Conservation (phyloP, 129 eudicot species). For the Oenanthe sinensis region DNA sequence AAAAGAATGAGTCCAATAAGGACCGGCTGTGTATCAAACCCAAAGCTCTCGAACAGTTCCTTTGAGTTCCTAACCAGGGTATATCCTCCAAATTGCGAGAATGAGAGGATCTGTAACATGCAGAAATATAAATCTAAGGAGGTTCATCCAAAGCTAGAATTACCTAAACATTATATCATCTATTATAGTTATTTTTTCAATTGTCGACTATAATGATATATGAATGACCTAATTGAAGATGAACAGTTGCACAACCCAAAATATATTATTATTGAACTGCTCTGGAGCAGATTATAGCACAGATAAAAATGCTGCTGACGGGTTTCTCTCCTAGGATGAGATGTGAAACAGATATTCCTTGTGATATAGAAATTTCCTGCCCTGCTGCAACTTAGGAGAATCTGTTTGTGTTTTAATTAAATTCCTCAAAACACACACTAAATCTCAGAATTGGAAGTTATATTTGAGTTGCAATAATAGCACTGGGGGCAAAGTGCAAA, state of each 20-base stretch:
- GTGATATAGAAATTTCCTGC: neutral
- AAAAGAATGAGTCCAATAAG: slow-evolving; percentile 92
- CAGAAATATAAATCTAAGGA: neutral
- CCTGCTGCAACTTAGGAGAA: neutral
- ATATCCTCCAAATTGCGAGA: slow-evolving; percentile 91
- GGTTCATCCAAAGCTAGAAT: neutral
- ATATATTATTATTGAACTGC: neutral
- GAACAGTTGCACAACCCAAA: neutral
- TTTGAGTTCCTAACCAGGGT: slow-evolving; percentile 92
- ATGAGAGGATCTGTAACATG: slow-evolving; percentile 68
- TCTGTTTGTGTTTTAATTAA: neutral
- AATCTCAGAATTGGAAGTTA: neutral
- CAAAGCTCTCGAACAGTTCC: slow-evolving; percentile 88
- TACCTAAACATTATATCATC: neutral
- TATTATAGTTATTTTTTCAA: neutral
- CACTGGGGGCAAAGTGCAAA: neutral
- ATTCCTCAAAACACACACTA: neutral
- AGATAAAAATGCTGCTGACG: neutral
- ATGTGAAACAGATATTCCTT: neutral
- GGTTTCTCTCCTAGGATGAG: neutral
- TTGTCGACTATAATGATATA: neutral
- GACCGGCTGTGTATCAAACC: slow-evolving; percentile 95
- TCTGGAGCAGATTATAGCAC: neutral
- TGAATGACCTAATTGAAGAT: neutral
- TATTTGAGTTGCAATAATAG: neutral